Evolutionary conservation across 768 basidiomycete genomes (phyloP), one percentile per base, ranked within the genome.

Genomic region (Xerocomus spinulosus): DNA sequence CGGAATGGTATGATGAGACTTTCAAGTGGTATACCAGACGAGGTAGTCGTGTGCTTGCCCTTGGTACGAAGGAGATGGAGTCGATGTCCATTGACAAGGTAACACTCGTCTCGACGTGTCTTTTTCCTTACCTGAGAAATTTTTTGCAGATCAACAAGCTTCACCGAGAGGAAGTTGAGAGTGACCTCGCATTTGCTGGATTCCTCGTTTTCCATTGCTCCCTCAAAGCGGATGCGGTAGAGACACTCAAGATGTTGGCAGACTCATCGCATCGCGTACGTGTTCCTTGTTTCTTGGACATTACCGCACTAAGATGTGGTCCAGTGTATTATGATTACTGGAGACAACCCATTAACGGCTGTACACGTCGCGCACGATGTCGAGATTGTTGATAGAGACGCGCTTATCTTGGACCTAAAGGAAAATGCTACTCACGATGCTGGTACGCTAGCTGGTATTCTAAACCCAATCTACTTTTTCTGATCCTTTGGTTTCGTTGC

Each of bases 191-290:
- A 3, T 99, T 99, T 59, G 92, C 81, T n/a, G 96, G 96, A 7
- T 99, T 99, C 75, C 73, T 99, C 50, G 92, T 99, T 18, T 99
- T 99, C 82, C 94, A 97, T 62, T 98, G 94, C 62, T 96, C 96
- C 3, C 79, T 99, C 54, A 99, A 99, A 69, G 68, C 81, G 14
- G 96, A 99, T 64, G 96, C 96, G 2, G 76, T 98, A 10, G 82
- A 86, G 51, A 80, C 89, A 0, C 76, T 99, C 49, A 92, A 88
- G 68, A 95, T 95, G 91, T 74, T 99, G 44, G 84, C 87, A 3
- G 95, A 98, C 61, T 92, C 95, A 8, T 96, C 93, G 0, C 96
- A 99, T 68, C 81, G 96, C 32, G 94, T 96, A 72, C 42, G 90
- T 78, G 8, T 45, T 32, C 36, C 34, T 9, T 28, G 15, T 24